These are phyloP conservation scores for Batkoa obscura DNA, from an alignment of 371 early-diverging fungal genomes.

Conservation along the genomic window DNA sequence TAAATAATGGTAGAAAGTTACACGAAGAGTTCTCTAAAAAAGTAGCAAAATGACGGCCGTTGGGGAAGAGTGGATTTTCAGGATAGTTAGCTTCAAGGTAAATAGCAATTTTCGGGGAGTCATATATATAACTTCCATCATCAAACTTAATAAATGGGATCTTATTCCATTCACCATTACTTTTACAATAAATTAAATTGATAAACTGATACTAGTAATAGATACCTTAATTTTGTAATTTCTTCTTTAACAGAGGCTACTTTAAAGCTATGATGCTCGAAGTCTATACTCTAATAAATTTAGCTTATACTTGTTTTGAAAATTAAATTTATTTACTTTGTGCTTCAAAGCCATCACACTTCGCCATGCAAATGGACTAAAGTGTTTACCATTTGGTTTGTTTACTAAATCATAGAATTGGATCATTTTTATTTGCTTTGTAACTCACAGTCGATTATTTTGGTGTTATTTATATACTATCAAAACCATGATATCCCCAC, in stretches of 20 bases:
- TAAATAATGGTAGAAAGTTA: not conserved
- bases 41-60: not conserved
- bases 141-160: not conserved
- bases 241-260: not conserved
- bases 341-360: not conserved
- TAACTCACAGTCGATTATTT: too few species aligned
- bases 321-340: not conserved
- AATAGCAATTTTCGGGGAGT: not conserved
- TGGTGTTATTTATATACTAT: too few species aligned
- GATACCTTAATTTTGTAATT: not conserved
- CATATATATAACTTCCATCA: not conserved
- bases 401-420: not conserved
- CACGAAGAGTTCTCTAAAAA: too few species aligned
- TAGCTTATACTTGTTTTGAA: too few species aligned
- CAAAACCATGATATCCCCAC: too few species aligned
- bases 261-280: not conserved
- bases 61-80: not conserved
- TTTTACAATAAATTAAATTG: not conserved
- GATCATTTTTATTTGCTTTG: not conserved
- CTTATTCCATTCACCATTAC: not conserved
- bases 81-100: not conserved
- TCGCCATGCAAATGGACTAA: not conserved
- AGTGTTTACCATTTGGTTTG: not conserved
- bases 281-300: not conserved
- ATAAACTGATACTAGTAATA: not conserved